Evolutionary conservation across 2,329 filamentous ascomycete genomes (phyloP).

Genomic region (Exophiala lecanii-corni): DNA sequence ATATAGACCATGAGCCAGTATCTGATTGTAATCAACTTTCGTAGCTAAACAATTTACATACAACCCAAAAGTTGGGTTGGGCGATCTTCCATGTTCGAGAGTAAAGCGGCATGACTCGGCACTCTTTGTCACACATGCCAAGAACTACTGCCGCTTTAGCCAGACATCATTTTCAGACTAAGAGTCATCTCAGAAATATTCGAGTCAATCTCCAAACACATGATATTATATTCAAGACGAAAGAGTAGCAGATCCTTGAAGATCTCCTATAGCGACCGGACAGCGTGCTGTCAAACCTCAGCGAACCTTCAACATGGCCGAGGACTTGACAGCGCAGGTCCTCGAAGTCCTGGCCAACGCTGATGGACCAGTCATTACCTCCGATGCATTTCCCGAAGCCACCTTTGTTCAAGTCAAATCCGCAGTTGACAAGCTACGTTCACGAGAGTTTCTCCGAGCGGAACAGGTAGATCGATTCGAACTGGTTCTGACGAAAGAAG

Average conservation of each 20-base stretch:
- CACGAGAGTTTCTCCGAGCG: slow-evolving; percentile 82
- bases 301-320: slow-evolving; percentile 20
- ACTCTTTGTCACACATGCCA: neutral
- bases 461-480: slow-evolving; percentile 77
- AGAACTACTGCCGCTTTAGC: neutral
- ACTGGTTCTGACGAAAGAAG: slow-evolving; percentile 69
- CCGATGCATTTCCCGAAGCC: slow-evolving; percentile 63
- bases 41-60: too few species aligned
- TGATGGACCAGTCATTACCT: slow-evolving; percentile 60
- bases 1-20: too few species aligned
- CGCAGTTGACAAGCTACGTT: slow-evolving; percentile 77
- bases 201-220: neutral
- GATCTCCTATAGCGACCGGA: neutral
- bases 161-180: too few species aligned
- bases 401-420: slow-evolving; percentile 72
- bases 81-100: too few species aligned
- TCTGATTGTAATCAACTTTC: too few species aligned
- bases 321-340: slow-evolving; percentile 36
- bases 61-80: too few species aligned
- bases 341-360: slow-evolving; percentile 61
- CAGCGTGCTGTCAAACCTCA: neutral
- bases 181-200: too few species aligned
- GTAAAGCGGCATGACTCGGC: neutral
- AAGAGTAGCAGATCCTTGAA: neutral
- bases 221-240: neutral